Percentiles rank a stretch among this genome's conserved stretches.
Evolutionary conservation across 2,329 filamentous ascomycete genomes (phyloP).

Genomic region (Xylariaceae sp.): DNA sequence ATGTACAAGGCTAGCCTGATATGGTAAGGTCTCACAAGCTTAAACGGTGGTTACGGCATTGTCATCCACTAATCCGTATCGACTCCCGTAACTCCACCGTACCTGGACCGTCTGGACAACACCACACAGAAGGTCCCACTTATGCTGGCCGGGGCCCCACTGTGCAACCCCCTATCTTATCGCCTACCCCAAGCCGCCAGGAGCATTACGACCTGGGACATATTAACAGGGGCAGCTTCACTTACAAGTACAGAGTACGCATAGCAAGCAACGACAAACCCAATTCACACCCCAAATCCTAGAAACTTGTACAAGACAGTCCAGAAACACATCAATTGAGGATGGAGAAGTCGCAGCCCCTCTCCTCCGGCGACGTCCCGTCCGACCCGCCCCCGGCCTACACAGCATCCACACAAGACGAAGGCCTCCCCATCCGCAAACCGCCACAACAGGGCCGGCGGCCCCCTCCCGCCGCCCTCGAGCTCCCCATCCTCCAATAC

Average conservation of each 20-base stretch:
- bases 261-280: not conserved
- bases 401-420: conserved; percentile 38
- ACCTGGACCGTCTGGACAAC: too few relatives aligned
- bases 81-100: not conserved
- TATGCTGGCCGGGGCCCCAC: not conserved
- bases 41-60: not conserved
- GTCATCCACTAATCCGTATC: not conserved
- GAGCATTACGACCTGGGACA: not conserved
- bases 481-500: conserved; percentile 71
- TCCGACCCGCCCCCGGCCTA: conserved; percentile 45
- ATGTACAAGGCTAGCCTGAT: not conserved
- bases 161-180: not conserved
- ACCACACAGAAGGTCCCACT: too few relatives aligned
- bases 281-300: not conserved
- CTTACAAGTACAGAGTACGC: not conserved
- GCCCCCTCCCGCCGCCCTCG: conserved; percentile 53
- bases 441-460: conserved; percentile 21
- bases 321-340: not conserved
- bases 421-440: conserved; percentile 26
- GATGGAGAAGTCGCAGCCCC: conserved; percentile 22
- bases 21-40: not conserved
- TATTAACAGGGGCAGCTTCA: not conserved
- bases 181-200: not conserved
- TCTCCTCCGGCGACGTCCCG: conserved; percentile 21
- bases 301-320: not conserved